Conservation (phyloP, 1,284 basidiomycete genomes). For the Ceratobasidium sp. region DNA sequence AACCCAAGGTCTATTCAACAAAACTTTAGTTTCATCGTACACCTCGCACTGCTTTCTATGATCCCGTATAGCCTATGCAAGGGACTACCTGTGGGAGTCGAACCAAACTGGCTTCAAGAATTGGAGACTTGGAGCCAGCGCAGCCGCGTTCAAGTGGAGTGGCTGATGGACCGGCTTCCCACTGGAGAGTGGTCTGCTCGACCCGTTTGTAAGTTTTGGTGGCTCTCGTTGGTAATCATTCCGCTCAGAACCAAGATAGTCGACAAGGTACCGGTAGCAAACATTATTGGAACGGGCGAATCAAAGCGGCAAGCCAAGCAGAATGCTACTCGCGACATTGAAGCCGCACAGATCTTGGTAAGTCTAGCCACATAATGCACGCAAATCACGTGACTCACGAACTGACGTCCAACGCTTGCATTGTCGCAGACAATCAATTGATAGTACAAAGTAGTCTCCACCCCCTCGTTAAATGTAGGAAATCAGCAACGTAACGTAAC, state of each 20-base stretch:
- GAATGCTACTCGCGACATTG: neutral
- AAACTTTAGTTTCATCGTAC: neutral
- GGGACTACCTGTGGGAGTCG: neutral
- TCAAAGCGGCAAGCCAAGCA: neutral
- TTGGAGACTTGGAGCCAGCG: constrained; percentile 27
- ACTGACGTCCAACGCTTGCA: neutral
- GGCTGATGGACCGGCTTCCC: neutral
- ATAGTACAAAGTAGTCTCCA: too few species aligned
- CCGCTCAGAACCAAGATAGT: neutral
- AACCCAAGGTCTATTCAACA: neutral
- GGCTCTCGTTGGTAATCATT: neutral
- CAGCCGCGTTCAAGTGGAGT: neutral
- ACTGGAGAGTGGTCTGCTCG: neutral
- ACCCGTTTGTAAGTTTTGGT: neutral
- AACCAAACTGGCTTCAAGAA: constrained; percentile 15
- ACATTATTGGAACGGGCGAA: neutral
- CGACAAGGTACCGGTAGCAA: neutral
- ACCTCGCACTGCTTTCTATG: neutral
- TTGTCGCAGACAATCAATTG: neutral
- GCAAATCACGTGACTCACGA: neutral
- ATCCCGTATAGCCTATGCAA: neutral
- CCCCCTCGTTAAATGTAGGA: too few species aligned
- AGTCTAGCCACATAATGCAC: neutral
- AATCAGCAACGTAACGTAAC: too few species aligned
- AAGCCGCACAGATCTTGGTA: constrained; percentile 4